Base-by-base conservation (phyloP, 2,329 filamentous ascomycete genomes). In the Aspergillus terreus region DNA sequence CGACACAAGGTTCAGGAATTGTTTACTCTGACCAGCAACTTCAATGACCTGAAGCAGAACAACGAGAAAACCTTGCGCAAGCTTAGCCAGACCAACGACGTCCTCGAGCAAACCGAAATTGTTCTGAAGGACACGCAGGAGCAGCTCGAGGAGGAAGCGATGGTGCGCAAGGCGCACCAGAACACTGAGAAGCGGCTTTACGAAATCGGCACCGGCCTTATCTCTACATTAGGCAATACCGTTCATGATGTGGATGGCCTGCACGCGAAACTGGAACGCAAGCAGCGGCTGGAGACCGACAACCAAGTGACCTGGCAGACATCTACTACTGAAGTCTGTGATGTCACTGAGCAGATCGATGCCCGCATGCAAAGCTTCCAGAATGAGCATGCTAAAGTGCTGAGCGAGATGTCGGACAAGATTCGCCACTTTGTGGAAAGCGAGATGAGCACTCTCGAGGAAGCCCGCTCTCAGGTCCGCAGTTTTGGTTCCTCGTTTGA, bases 1-100 rank as follows among this genome's bases (percentile, higher is more conserved):
- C 85, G 90, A 19, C 94, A 95, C 74, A 97, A 96, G 69, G 86
- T 95, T 2, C 91, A 97, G 63, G 92, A 99, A 68, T 78, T 99
- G 0, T 92, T 95, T 68, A 83, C 84, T 10, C 75, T 97, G 35
- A 96, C 89, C 0, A 90, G 87, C 40, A 91, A 84, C 58, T 95
- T 97, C 68, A 91, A 92, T 73, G 85, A 82, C 1, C 72, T 97
- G 61, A 96, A 94, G 72, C 91, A 92, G 66, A 91, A 96, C 55
- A 88, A 95, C 55, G 92, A 99, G 58, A 79, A 82, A 15, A 91
- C 87, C 0, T 86, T 81, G 52, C 65, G 80, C 4, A 79, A 82
- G 48, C 79, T 99, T 2, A 88, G 92, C 49, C 84, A 89, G 33
- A 95, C 92, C 0, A 87, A 90, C 62, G 84, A 83, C 49, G 77